Evolutionary conservation across 2,329 filamentous ascomycete genomes (phyloP), one percentile per base, ranked within the genome.

Genomic region (Colletotrichum sp.): DNA sequence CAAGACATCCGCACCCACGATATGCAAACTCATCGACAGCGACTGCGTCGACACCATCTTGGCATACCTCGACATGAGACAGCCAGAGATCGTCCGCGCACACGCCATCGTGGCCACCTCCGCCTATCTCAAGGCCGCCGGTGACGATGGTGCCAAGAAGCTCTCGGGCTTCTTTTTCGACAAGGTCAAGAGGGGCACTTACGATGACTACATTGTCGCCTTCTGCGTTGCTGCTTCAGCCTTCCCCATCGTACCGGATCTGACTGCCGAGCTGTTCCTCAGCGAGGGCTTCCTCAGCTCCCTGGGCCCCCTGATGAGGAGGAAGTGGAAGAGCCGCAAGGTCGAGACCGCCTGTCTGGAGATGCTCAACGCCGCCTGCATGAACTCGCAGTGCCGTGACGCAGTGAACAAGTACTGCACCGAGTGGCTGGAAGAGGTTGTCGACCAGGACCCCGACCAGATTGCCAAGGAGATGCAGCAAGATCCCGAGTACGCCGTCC

Each of bases 201-300:
- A 96, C 78, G 96, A 98, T 81, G 95, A 98, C 84, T 92, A 98
- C 79, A 95, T 98, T 71, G 89, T 97, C 66, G 96, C 96, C 8
- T 99, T 98, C 83, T 99, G 96, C 69, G 96, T 96, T n/a, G 95
- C 96, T 8, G 92, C 96, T 3, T 92, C 93, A 26, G 92, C 98
- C 10, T 99, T 99, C 82, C 96, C 97, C 2, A 91, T 99, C 68
- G 92, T 95, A 4, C 94, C 95, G 5, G 91, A 93, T 71, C 90
- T 95, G 59, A 95, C 93, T 3, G 90, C 95, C 5, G 89, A 92
- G 75, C 88, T 99, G 49, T 98, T 99, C 83, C 90, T 99, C 72
- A 96, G 93, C 44, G 95, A 98, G 79, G 95, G 95, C 5, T 99
- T 99, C 81, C 88, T 98, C 62, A 89, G 92, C 75, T 93, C 92